phyloP scores from a whole-genome alignment of 2,329 filamentous ascomycete genomes.

The Beauveria sp. region DNA sequence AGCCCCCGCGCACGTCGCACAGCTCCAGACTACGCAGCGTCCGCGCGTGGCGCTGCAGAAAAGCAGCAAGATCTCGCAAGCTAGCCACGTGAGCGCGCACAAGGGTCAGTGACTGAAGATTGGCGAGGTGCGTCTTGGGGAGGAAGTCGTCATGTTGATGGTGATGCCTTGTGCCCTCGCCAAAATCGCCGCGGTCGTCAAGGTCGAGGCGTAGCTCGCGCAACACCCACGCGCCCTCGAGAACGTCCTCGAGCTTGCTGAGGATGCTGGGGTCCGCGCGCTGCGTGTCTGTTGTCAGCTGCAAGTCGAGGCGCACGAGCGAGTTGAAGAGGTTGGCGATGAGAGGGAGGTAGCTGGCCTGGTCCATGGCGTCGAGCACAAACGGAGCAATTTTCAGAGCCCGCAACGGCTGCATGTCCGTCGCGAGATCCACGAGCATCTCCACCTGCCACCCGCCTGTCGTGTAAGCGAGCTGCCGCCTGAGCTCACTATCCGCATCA shows the following conservation, averaged over 20 bases:
- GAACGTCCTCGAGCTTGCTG: conserved; percentile 5
- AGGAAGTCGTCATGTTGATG: background rate
- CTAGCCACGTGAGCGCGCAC: background rate
- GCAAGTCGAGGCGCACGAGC: conserved; percentile 1
- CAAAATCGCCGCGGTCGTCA: background rate
- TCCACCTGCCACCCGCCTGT: background rate
- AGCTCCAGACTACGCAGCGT: background rate
- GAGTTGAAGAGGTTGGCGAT: conserved; percentile 5
- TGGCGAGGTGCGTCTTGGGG: background rate
- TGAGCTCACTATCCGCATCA: background rate
- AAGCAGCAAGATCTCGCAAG: background rate
- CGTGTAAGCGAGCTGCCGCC: conserved; percentile 1
- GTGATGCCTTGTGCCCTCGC: background rate
- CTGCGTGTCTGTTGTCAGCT: background rate
- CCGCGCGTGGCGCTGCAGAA: background rate
- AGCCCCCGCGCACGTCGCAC: background rate
- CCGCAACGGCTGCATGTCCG: background rate
- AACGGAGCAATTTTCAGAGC: background rate
- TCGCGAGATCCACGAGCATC: conserved; percentile 6
- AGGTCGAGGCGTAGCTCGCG: conserved; percentile 2
- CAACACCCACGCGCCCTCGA: background rate
- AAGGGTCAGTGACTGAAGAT: background rate
- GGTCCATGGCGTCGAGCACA: conserved; percentile 5
- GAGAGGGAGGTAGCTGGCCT: conserved; percentile 2
- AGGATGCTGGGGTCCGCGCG: background rate